Base-by-base conservation (phyloP, 306 rosid genomes). In the Citrullus colocynthis region DNA sequence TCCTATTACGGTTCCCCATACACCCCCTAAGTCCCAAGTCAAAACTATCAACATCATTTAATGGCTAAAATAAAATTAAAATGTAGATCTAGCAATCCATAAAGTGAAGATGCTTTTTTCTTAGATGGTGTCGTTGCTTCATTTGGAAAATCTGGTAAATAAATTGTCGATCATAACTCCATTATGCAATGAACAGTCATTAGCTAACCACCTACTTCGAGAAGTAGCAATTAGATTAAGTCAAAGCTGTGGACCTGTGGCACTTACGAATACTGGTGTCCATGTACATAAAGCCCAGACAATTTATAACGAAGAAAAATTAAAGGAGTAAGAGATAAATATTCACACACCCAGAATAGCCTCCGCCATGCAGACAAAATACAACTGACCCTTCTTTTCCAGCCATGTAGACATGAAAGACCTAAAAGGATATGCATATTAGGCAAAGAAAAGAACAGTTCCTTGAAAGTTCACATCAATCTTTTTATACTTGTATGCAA, bases 341-440 rank as follows among this genome's bases (percentile, higher is more conserved):
- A 37, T 79, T 54, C 28, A 21, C 89, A 84, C 88, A 95, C 98
- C 98, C 98, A 48, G 93, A 90, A 83, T 85, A 92, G 64, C 98
- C 98, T 70, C 98, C 98, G 81, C 98, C 97, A 67, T 95, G 98
- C 45, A 95, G 87, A 85, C 96, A 95, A 80, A 95, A 89, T 20
- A 95, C 93, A 80, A 95, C 97, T 0, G 98, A 97, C 0, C 98
- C 98, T 84, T 95, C 98, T 49, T 88, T 88, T 90, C 98, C 97
- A 42, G 97, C 97, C 90, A 71, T 85, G 81, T 92, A 95, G 70
- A 95, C 88, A 89, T 95, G 98, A 85, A 95, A 95, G 6, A 90
- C 90, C 98, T 95, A 83, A 81, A 87, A 83, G 82, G 74, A 75
- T n/a, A 79, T 58, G 24, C 55, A 48, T 44, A 62, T 78, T 76